Evolutionary conservation across 169 alveolate species (phyloP).

Genomic region (Amoebophrya sp.): DNA sequence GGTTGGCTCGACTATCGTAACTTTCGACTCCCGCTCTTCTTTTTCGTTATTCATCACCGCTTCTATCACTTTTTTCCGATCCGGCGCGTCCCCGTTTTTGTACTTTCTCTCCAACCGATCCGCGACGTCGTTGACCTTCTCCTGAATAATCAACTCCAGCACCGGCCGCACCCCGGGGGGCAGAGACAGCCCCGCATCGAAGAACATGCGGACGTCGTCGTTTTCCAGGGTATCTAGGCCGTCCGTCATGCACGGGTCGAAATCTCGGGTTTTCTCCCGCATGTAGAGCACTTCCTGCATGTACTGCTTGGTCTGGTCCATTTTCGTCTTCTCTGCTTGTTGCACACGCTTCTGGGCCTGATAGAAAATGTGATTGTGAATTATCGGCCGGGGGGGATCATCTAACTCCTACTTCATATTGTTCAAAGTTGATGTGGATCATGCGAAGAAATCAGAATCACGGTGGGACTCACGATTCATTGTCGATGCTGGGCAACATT

Average conservation of each 20-base stretch:
- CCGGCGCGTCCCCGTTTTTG: not conserved
- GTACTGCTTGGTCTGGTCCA: not conserved
- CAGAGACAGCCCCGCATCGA: not conserved
- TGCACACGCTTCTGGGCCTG: not conserved
- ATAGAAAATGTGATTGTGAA: too few species aligned
- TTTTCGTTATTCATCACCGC: not conserved
- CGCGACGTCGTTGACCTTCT: constrained; percentile 11
- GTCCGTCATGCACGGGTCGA: not conserved
- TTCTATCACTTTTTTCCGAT: not conserved
- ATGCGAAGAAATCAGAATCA: too few species aligned
- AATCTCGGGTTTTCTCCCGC: not conserved
- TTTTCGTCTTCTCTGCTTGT: not conserved
- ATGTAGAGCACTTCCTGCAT: not conserved
- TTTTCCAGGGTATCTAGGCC: not conserved
- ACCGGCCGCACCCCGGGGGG: not conserved
- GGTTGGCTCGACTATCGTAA: too few species aligned
- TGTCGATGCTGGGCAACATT: too few species aligned
- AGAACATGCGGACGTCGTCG: not conserved
- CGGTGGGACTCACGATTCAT: too few species aligned
- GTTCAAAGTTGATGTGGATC: too few species aligned
- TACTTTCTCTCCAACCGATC: not conserved
- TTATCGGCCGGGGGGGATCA: too few species aligned
- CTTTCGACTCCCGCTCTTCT: not conserved
- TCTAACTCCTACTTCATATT: too few species aligned
- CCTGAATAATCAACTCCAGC: not conserved